Conservation (phyloP, 257 asterid genomes). For the Linderniella brevidens region DNA sequence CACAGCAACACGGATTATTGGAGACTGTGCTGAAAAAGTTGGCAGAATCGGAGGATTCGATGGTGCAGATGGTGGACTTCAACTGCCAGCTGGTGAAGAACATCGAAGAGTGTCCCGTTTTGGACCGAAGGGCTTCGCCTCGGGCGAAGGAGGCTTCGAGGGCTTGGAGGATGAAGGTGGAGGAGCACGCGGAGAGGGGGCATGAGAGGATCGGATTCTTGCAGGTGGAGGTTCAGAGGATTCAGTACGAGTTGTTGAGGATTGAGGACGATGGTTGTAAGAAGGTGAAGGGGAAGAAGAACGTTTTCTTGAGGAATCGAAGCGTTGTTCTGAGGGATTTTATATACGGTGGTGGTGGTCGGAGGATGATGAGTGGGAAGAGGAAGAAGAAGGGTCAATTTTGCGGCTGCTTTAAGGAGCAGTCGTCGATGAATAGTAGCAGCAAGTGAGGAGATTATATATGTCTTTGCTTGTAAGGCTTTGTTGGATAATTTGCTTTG, state of each 20-base stretch:
- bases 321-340: slow-evolving; percentile 60
- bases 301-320: slow-evolving; percentile 34
- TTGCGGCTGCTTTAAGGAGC: slow-evolving; percentile 48
- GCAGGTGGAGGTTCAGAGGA: slow-evolving; percentile 63
- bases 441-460: too few species aligned
- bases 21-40: slow-evolving; percentile 72
- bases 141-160: slow-evolving; percentile 23
- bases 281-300: slow-evolving; percentile 33
- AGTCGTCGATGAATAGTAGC: too few species aligned
- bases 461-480: too few species aligned
- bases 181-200: slow-evolving; percentile 63
- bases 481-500: too few species aligned
- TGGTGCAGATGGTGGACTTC: slow-evolving; percentile 37
- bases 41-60: slow-evolving; percentile 67
- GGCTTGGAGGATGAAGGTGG: slow-evolving; percentile 28
- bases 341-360: slow-evolving; percentile 40
- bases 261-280: slow-evolving; percentile 29
- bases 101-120: slow-evolving; percentile 23
- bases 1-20: slow-evolving; percentile 35
- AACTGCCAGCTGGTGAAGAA: slow-evolving; percentile 39
- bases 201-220: slow-evolving; percentile 45
- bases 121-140: too few species aligned
- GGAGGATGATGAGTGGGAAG: slow-evolving; percentile 34
- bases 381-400: slow-evolving; percentile 46
- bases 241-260: slow-evolving; percentile 43